Conservation (phyloP, 2,329 filamentous ascomycete species). For the Hymenoscyphus salicellus region DNA sequence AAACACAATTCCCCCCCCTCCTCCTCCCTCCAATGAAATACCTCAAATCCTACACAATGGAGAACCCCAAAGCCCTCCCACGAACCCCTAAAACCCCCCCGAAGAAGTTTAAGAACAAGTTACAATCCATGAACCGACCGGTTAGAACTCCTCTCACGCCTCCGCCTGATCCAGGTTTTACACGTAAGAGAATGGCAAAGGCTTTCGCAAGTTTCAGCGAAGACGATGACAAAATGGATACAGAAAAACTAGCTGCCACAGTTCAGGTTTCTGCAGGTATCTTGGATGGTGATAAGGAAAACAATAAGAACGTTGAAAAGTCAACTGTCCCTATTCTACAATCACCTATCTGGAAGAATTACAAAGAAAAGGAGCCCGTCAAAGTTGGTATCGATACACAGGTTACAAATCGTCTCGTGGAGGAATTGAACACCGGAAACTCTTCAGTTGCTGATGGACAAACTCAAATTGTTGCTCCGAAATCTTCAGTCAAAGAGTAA, state of each 20-base stretch:
- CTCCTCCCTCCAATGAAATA: background rate
- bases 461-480: background rate
- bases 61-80: background rate
- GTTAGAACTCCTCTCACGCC: background rate
- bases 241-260: too few species aligned
- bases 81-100: background rate
- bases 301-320: background rate
- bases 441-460: background rate
- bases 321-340: background rate
- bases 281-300: background rate
- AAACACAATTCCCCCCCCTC: background rate
- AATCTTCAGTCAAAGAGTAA: background rate
- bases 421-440: background rate
- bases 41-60: background rate
- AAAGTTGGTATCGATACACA: background rate
- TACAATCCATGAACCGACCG: background rate
- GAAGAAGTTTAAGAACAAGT: background rate
- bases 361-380: background rate
- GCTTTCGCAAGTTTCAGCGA: background rate
- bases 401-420: background rate
- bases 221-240: too few species aligned
- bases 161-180: background rate
- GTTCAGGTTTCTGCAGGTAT: background rate
- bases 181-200: background rate
- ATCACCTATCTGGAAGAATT: background rate